These are phyloP conservation scores for Cymbopogon citratus DNA, from an alignment of 176 grass and related monocot genomes.

Conservation along the genomic window DNA sequence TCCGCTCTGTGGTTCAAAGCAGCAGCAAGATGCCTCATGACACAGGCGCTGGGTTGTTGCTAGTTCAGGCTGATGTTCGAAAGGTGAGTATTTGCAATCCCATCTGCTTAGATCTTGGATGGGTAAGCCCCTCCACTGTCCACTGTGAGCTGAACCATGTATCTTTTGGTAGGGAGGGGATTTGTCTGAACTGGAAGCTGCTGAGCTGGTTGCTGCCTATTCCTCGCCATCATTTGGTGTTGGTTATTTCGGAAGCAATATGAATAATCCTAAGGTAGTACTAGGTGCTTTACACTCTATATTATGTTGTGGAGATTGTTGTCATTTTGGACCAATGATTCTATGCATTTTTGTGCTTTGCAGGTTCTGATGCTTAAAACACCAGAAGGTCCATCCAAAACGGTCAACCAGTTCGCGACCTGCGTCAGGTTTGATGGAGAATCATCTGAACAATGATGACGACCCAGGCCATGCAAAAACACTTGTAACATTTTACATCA, in stretches of 20 bases:
- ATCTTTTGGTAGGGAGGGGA: slow-evolving; percentile 36
- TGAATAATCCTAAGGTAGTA: slow-evolving; percentile 67
- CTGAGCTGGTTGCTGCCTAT: slow-evolving; percentile 78
- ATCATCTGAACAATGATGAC: slow-evolving; percentile 6
- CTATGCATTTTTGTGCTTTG: neutral
- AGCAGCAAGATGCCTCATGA: slow-evolving; percentile 67
- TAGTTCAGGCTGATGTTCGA: slow-evolving; percentile 67
- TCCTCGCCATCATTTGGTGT: slow-evolving; percentile 80
- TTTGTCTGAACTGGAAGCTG: slow-evolving; percentile 34
- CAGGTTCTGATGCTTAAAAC: slow-evolving; percentile 62
- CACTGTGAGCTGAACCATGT: neutral
- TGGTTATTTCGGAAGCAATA: slow-evolving; percentile 74
- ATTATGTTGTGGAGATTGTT: neutral
- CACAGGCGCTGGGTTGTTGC: slow-evolving; percentile 64
- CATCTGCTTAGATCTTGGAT: neutral
- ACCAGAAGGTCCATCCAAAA: neutral
- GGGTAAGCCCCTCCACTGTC: neutral
- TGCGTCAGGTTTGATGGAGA: slow-evolving; percentile 41
- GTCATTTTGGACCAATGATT: neutral
- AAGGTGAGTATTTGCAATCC: slow-evolving; percentile 45
- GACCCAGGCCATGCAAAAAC: neutral
- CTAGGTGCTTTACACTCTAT: neutral
- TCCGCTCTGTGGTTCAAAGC: slow-evolving; percentile 51
- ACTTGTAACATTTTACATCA: neutral
- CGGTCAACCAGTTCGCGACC: slow-evolving; percentile 53